phyloP scores from a whole-genome alignment of 352 stramenopile genomes.

The Globisporangium acanthophoron region DNA sequence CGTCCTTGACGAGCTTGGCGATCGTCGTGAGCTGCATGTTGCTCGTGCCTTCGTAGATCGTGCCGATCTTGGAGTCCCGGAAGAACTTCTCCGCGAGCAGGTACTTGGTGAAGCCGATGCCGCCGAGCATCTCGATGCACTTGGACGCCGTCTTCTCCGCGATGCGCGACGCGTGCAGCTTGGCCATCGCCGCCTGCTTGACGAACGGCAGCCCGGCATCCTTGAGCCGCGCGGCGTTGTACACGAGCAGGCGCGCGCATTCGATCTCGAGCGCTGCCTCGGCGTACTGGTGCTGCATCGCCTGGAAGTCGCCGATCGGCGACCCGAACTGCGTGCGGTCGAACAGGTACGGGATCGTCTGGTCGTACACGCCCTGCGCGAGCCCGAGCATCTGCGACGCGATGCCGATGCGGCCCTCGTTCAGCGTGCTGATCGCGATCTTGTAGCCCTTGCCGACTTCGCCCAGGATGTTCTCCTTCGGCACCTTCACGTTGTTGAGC shows the following conservation, averaged over 20 bases:
- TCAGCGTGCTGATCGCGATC: slow-evolving; percentile 97
- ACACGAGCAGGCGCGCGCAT: slow-evolving; percentile 89
- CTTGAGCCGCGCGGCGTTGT: slow-evolving; percentile 94
- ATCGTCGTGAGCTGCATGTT: slow-evolving; percentile 97
- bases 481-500: slow-evolving; percentile 94
- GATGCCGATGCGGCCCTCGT: slow-evolving; percentile 96
- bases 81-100: slow-evolving; percentile 95
- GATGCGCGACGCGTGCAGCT: slow-evolving; percentile 93
- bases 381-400: slow-evolving; percentile 96
- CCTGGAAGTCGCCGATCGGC: slow-evolving; percentile 93
- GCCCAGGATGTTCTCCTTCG: slow-evolving; percentile 90
- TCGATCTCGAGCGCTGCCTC: slow-evolving; percentile 95
- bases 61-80: slow-evolving; percentile 96
- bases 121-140: slow-evolving; percentile 94
- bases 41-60: slow-evolving; percentile 97
- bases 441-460: slow-evolving; percentile 94
- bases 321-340: slow-evolving; percentile 94
- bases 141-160: slow-evolving; percentile 94
- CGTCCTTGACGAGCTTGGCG: slow-evolving; percentile 85
- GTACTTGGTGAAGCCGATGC: slow-evolving; percentile 95
- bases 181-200: slow-evolving; percentile 97
- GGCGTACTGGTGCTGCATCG: slow-evolving; percentile 96
- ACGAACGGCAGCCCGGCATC: slow-evolving; percentile 93
- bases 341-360: slow-evolving; percentile 94
- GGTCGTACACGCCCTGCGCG: slow-evolving; percentile 94